Evolutionary conservation across 2,329 filamentous ascomycete species (phyloP).

Genomic region (Akanthomyces uredinophilus): DNA sequence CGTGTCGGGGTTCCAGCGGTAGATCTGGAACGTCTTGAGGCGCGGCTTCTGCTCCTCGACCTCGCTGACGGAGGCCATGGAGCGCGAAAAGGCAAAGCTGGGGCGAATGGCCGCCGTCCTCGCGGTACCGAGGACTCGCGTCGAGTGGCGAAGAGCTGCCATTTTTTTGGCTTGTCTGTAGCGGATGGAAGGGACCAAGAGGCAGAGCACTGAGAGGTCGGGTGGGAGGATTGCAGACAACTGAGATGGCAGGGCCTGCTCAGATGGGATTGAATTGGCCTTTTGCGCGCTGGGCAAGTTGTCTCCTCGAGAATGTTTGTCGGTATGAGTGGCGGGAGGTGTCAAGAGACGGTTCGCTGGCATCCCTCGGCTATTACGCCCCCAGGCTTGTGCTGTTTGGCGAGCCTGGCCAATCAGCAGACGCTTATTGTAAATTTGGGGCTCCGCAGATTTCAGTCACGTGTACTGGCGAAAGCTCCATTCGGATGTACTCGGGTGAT

Average conservation of each 20-base stretch:
- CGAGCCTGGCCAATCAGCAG: conserved; percentile 9
- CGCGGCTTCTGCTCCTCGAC: conserved; percentile 58
- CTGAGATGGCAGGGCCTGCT: not conserved
- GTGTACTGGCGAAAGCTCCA: not conserved
- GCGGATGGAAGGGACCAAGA: not conserved
- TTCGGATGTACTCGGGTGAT: conserved; percentile 11
- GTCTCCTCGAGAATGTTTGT: not conserved
- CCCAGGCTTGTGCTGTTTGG: conserved; percentile 3
- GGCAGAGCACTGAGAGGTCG: not conserved
- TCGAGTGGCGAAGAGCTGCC: conserved; percentile 57
- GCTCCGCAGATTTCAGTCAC: not conserved
- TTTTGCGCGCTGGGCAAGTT: not conserved
- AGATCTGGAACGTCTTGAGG: conserved; percentile 96
- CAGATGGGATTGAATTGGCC: not conserved
- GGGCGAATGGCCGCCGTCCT: conserved; percentile 35
- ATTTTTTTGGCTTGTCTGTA: conserved; percentile 32
- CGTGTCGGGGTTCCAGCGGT: conserved; percentile 95
- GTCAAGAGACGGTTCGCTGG: conserved; percentile 2
- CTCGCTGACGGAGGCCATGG: conserved; percentile 53
- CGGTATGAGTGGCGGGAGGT: not conserved
- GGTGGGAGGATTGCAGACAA: not conserved
- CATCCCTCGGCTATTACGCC: conserved; percentile 15
- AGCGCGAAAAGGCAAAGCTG: conserved; percentile 41
- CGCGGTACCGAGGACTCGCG: conserved; percentile 45
- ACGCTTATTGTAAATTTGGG: conserved; percentile 14